Evolutionary conservation across 2,329 filamentous ascomycete genomes (phyloP).

Genomic region (Neonectria coccinea): DNA sequence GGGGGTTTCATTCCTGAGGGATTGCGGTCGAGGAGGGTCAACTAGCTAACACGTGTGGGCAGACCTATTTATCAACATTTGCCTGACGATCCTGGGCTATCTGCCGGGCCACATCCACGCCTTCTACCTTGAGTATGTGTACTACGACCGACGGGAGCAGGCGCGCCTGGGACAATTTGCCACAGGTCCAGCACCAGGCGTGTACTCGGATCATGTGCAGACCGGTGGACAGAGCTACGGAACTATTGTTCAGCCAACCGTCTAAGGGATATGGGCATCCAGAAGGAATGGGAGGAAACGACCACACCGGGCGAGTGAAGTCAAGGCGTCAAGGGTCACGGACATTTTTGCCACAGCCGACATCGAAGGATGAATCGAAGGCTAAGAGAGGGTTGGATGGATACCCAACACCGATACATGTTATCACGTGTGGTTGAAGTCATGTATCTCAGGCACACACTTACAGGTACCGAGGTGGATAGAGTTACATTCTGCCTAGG

Average conservation of each 20-base stretch:
- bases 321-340: neutral
- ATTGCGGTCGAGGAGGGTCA: neutral
- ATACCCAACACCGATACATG: slow-evolving; percentile 1
- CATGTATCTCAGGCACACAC: slow-evolving; percentile 27
- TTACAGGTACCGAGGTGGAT: slow-evolving; percentile 10
- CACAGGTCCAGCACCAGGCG: slow-evolving; percentile 70
- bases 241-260: slow-evolving; percentile 55
- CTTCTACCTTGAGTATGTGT: slow-evolving; percentile 86
- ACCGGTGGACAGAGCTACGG: slow-evolving; percentile 76
- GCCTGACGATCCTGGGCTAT: slow-evolving; percentile 75
- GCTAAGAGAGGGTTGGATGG: neutral
- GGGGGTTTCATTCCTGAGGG: slow-evolving; percentile 12
- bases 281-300: neutral
- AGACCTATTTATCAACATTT: slow-evolving; percentile 75
- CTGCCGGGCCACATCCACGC: slow-evolving; percentile 83
- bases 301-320: neutral
- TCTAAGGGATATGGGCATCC: slow-evolving; percentile 11
- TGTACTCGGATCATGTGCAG: slow-evolving; percentile 81
- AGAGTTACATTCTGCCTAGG: slow-evolving; percentile 1
- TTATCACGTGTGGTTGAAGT: slow-evolving; percentile 24
- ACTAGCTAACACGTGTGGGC: slow-evolving; percentile 40
- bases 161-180: slow-evolving; percentile 67
- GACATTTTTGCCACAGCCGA: neutral
- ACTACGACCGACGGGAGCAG: slow-evolving; percentile 79
- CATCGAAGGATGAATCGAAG: slow-evolving; percentile 11